phyloP scores from a whole-genome alignment of 331 rosid species.

The Spiraea crenata region DNA sequence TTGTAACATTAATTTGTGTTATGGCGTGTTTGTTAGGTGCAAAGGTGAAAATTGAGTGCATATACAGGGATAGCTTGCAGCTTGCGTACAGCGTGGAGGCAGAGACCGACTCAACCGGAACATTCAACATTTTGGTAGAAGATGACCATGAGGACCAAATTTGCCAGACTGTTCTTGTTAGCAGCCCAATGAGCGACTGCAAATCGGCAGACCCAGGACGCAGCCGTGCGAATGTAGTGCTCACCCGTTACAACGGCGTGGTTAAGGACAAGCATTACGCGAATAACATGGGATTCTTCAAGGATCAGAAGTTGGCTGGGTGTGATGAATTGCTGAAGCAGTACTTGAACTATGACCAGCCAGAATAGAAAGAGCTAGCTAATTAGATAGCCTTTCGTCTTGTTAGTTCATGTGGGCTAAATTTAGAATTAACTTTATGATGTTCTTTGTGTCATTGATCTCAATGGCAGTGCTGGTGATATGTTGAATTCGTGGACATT shows the following conservation, averaged over 20 bases:
- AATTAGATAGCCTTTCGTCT: not conserved
- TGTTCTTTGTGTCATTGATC: not conserved
- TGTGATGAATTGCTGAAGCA: conserved; percentile 42
- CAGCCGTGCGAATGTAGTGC: conserved; percentile 40
- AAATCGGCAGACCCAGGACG: conserved; percentile 46
- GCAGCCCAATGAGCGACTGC: conserved; percentile 47
- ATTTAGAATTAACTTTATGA: not conserved
- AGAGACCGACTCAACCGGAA: conserved; percentile 45
- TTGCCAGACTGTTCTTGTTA: conserved; percentile 39
- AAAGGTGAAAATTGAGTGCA: conserved; percentile 51
- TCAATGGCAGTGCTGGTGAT: not conserved
- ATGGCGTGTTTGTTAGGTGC: conserved; percentile 48
- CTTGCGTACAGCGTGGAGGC: conserved; percentile 38
- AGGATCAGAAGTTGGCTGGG: conserved; percentile 35
- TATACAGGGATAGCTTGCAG: conserved; percentile 35
- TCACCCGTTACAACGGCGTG: conserved; percentile 57
- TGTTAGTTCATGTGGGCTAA: not conserved
- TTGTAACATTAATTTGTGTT: no score
- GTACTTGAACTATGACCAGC: conserved; percentile 32
- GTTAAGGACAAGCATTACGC: conserved; percentile 41
- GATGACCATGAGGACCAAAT: conserved; percentile 54
- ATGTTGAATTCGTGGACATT: conserved; percentile 2
- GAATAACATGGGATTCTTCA: conserved; percentile 61
- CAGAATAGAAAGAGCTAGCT: conserved; percentile 4
- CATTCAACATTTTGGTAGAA: conserved; percentile 37